Evolutionary conservation across 441 rosid genomes (phyloP).

Genomic region (Populus hybrid): DNA sequence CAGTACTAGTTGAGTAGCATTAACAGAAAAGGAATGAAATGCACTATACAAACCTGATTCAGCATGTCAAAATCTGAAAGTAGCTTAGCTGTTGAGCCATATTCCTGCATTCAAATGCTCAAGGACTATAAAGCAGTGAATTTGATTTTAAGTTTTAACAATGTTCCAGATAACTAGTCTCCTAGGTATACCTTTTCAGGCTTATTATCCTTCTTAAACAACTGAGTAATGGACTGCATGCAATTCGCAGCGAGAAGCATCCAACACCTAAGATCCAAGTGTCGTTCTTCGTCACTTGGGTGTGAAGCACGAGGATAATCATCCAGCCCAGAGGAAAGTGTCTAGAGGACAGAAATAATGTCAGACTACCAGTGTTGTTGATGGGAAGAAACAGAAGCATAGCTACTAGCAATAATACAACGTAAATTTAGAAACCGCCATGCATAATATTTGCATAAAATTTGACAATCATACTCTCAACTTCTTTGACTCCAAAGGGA

Average conservation of each 20-base stretch:
- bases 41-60: conserved; percentile 60
- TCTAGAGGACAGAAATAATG: conserved; percentile 46
- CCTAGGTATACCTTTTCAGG: conserved; percentile 46
- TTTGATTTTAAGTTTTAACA: neutral
- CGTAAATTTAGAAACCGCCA: neutral
- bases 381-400: neutral
- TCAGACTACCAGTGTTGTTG: conserved; percentile 14
- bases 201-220: conserved; percentile 47
- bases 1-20: neutral
- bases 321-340: conserved; percentile 93
- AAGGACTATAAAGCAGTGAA: conserved; percentile 22
- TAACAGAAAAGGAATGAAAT: neutral
- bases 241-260: conserved; percentile 98
- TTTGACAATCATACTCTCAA: neutral
- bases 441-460: neutral
- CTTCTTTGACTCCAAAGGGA: neutral
- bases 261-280: conserved; percentile 99
- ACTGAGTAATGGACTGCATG: conserved; percentile 67
- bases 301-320: conserved; percentile 99
- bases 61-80: conserved; percentile 80
- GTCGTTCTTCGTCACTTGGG: conserved; percentile 89
- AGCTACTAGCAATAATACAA: neutral
- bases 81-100: conserved; percentile 60
- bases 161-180: neutral
- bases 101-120: conserved; percentile 54